These are phyloP conservation scores for Citrus cavaleriei DNA, from an alignment of 345 rosid species.

Conservation along the genomic window DNA sequence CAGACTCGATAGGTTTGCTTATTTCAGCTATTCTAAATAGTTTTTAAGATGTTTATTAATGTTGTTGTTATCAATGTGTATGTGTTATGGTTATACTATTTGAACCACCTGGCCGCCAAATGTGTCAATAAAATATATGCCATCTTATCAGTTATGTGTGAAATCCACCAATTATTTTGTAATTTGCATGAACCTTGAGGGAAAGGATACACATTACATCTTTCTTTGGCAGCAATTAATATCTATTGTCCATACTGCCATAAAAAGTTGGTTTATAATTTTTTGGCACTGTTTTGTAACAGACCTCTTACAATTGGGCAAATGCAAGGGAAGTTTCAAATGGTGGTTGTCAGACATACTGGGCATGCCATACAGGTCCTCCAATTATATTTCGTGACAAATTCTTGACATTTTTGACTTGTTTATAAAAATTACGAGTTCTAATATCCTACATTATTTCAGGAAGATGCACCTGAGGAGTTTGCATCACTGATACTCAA, in stretches of 20 bases:
- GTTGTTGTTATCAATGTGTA: background rate
- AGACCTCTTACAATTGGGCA: constrained; percentile 94
- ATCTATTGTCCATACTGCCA: background rate
- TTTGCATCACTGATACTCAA: constrained; percentile 58
- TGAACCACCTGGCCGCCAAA: background rate
- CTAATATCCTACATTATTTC: constrained; percentile 13
- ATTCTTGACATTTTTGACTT: background rate
- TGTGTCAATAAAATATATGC: background rate
- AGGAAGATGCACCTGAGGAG: constrained; percentile 97
- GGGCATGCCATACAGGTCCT: constrained; percentile 97
- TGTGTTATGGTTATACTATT: background rate
- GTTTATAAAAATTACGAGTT: background rate
- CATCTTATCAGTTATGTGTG: background rate
- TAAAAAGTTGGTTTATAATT: background rate
- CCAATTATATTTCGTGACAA: background rate
- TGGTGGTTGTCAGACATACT: constrained; percentile 90
- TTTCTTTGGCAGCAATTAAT: background rate
- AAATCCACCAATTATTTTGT: background rate
- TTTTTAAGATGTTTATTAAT: background rate
- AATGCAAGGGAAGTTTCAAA: constrained; percentile 99
- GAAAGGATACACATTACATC: background rate
- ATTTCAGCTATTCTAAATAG: background rate
- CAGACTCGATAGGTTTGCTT: constrained; percentile 66
- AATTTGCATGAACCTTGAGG: background rate
- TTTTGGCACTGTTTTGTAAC: constrained; percentile 14